These are phyloP conservation scores for Penicillium crystallinum DNA, from an alignment of 495 filamentous ascomycete genomes.

Conservation along the genomic window DNA sequence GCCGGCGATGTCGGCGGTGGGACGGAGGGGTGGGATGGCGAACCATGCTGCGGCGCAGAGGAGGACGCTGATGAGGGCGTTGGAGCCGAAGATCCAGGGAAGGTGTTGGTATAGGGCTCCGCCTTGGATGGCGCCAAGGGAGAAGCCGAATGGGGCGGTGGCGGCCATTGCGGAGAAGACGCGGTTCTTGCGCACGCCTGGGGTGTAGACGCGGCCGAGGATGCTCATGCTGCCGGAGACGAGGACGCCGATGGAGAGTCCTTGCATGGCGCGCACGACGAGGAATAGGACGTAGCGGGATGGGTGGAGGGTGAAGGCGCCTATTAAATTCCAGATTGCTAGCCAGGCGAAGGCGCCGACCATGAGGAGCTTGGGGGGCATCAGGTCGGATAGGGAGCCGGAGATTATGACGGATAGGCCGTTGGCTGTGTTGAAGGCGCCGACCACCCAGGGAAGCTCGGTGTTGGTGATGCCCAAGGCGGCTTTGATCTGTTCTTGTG, in stretches of 20 bases:
- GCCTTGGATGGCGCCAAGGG: conserved; percentile 22
- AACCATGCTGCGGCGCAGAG: conserved; percentile 18
- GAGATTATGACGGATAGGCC: conserved; percentile 42
- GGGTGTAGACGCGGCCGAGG: conserved; percentile 27
- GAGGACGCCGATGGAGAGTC: conserved; percentile 23
- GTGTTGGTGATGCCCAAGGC: conserved; percentile 34
- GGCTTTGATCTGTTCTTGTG: conserved; percentile 30
- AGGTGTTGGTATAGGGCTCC: conserved; percentile 22
- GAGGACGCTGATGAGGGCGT: conserved; percentile 20
- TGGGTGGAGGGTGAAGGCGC: conserved; percentile 33
- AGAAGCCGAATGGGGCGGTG: conserved; percentile 23
- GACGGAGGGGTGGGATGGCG: conserved; percentile 18
- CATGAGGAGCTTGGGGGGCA: conserved; percentile 36
- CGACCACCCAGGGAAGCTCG: conserved; percentile 39
- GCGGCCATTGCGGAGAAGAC: conserved; percentile 29
- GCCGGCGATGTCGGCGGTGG: conserved; percentile 19
- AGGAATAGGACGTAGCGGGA: conserved; percentile 26
- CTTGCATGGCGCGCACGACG: conserved; percentile 27
- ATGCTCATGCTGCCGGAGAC: conserved; percentile 28
- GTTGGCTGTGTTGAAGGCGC: conserved; percentile 36
- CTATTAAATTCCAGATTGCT: conserved; percentile 36
- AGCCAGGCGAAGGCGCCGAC: conserved; percentile 40
- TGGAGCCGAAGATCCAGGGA: conserved; percentile 28
- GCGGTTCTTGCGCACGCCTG: conserved; percentile 25
- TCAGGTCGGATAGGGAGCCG: conserved; percentile 40